Percentiles rank a stretch among this genome's conserved stretches.
phyloP scores from a whole-genome alignment of 2,329 filamentous ascomycete species.

The Pyrenophora teres region DNA sequence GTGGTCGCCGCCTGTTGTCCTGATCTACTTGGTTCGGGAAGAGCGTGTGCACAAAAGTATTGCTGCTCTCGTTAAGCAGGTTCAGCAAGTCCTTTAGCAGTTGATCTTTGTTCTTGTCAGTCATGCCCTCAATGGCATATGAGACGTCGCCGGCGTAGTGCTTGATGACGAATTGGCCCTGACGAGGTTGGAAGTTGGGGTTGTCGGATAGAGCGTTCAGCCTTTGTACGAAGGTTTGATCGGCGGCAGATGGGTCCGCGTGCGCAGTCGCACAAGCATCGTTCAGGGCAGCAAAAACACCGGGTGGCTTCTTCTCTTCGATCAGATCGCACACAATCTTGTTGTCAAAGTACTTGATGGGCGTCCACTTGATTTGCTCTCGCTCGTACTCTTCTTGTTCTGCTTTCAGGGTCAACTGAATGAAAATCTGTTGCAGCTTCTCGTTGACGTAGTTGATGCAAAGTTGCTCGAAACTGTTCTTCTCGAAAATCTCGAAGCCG shows the following conservation, averaged over 20 bases:
- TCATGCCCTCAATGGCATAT: conserved; percentile 95
- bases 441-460: conserved; percentile 99
- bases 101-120: conserved; percentile 99
- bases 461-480: conserved; percentile 97
- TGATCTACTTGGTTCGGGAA: conserved; percentile 95
- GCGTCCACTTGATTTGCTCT: conserved; percentile 97
- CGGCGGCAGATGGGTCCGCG: conserved; percentile 90
- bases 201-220: conserved; percentile 87
- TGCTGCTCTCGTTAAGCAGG: conserved; percentile 80
- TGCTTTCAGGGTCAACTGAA: conserved; percentile 92
- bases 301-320: conserved; percentile 85
- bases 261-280: conserved; percentile 98
- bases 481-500: conserved; percentile 97
- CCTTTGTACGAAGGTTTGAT: conserved; percentile 93
- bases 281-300: conserved; percentile 93
- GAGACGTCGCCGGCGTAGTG: conserved; percentile 97
- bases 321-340: conserved; percentile 98
- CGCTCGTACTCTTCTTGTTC: conserved; percentile 97
- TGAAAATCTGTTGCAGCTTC: conserved; percentile 98
- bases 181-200: conserved; percentile 85
- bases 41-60: conserved; percentile 81
- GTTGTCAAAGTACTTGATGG: conserved; percentile 99
- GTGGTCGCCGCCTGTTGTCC: conserved; percentile 91
- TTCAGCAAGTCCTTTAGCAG: conserved; percentile 91
- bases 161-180: conserved; percentile 97